Conservation (phyloP, 805 yeast genomes). For the Jamesozyma spencerorum region DNA sequence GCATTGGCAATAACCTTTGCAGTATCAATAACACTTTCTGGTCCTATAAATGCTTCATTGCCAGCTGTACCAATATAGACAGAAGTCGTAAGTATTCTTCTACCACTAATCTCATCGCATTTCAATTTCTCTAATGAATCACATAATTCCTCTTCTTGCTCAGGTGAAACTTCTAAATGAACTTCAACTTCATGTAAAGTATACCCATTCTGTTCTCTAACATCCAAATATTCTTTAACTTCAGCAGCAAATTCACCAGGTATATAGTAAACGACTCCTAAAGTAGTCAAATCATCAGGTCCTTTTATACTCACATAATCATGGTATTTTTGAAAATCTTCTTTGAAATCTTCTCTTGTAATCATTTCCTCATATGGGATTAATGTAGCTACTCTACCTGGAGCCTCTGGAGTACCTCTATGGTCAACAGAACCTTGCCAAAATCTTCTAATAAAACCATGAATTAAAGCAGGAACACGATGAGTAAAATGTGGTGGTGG, state of each 20-base stretch:
- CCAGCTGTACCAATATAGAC: constrained; percentile 79
- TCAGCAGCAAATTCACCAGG: constrained; percentile 51
- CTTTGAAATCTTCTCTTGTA: constrained; percentile 32
- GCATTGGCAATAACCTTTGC: constrained; percentile 50
- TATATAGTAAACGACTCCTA: constrained; percentile 82
- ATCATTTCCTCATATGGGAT: constrained; percentile 50
- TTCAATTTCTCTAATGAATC: constrained; percentile 25
- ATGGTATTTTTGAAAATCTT: constrained; percentile 31
- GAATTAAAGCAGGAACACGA: constrained; percentile 61
- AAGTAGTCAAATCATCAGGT: constrained; percentile 43
- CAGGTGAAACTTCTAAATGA: constrained; percentile 32
- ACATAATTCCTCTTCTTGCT: constrained; percentile 19
- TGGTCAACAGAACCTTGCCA: constrained; percentile 92
- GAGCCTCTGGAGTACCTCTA: constrained; percentile 76
- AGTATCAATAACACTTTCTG: constrained; percentile 51
- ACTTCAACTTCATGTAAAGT: constrained; percentile 59
- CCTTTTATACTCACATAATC: constrained; percentile 1
- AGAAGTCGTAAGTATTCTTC: constrained; percentile 41
- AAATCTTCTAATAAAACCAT: constrained; percentile 72
- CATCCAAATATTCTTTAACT: constrained; percentile 63
- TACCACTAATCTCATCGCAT: constrained; percentile 29
- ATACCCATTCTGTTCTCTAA: constrained; percentile 86
- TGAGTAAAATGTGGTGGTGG: constrained; percentile 70
- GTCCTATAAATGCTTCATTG: constrained; percentile 79
- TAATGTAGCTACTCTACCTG: constrained; percentile 84